Base-by-base conservation (phyloP, 805 yeast genomes). In the Sugiyamaella qingdaonensis region DNA sequence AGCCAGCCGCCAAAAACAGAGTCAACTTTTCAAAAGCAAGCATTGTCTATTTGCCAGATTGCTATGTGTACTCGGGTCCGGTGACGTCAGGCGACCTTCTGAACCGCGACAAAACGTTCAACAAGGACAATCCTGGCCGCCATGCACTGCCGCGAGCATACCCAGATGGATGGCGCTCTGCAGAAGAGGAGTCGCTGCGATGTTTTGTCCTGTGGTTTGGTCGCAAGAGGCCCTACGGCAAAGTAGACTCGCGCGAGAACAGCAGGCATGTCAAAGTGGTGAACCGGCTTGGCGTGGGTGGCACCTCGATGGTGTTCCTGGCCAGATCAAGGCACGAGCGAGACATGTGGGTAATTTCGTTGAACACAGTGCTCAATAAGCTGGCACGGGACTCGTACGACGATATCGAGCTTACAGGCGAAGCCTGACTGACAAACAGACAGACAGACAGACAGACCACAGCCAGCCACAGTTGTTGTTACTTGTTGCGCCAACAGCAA, bases 171-270 rank as follows among this genome's bases (percentile, higher is more conserved):
- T 86, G 95, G 89, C 78, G 76, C 58, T 85, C 95, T 1, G 73
- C 81, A 8, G 98, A 92, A 61, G 86, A 84, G 46, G 94, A 88
- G 58, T 60, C 75, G n/a, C 70, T 80, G 27, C 73, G 96, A 48
- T 82, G 94, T 57, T 90, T 92, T 62, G 87, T 94, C 0, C 60
- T 92, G 2, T 90, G 97, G 96, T 80, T 84, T 68, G 92, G 90
- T 0, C 76, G 77, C 5, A 86, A 84, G 59, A 69, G 84, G 52
- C 51, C 42, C 45, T 7, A 34, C 34, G 2, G 46, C 24, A 18
- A 33, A 46, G 27, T 27, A 19, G 13, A 34, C n/a, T 14, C 46
- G 37, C 10, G 44, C 41, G 24, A 27, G 19, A 41, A 18, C 31
- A n/a, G 44, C 46, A 32, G 34, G 16, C 27, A 54, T 7, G 24